A percentile compares a stretch with the other conserved stretches of the same genome.
phyloP scores from a whole-genome alignment of 768 basidiomycete species.

The Auricularia heimuer region DNA sequence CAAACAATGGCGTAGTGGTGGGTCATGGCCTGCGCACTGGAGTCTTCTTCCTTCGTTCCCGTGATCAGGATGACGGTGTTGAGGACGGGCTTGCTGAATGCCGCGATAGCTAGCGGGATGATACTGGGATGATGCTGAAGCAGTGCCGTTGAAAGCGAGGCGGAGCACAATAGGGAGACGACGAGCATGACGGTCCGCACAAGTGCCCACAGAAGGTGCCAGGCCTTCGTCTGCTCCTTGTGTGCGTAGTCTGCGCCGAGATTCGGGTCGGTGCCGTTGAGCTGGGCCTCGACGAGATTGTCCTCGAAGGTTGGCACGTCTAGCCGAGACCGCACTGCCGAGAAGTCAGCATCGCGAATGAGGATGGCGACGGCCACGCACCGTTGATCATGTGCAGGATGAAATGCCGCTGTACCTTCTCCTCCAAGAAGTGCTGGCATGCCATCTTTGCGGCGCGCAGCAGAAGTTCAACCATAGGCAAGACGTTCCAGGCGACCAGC shows the following conservation, averaged over 20 bases:
- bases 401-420: background rate
- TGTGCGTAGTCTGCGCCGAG: conserved; percentile 23
- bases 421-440: too few relatives aligned
- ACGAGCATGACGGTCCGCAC: background rate
- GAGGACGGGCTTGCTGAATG: too few relatives aligned
- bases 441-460: too few relatives aligned
- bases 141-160: background rate
- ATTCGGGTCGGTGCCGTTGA: conserved; percentile 41
- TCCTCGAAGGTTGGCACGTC: conserved; percentile 71
- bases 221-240: background rate
- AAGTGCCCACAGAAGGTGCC: too few relatives aligned
- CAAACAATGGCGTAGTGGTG: too few relatives aligned
- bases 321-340: conserved; percentile 33
- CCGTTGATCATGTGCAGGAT: conserved; percentile 1
- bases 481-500: too few relatives aligned
- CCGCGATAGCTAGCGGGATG: too few relatives aligned
- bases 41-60: too few relatives aligned
- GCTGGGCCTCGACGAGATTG: conserved; percentile 52
- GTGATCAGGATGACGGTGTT: too few relatives aligned
- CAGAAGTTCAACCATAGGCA: too few relatives aligned
- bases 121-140: too few relatives aligned
- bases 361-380: background rate
- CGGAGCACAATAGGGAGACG: background rate
- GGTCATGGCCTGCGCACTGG: too few relatives aligned
- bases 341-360: background rate